These are phyloP conservation scores for Pichia sp. DNA, from an alignment of 1,139 yeast genomes.

Conservation along the genomic window DNA sequence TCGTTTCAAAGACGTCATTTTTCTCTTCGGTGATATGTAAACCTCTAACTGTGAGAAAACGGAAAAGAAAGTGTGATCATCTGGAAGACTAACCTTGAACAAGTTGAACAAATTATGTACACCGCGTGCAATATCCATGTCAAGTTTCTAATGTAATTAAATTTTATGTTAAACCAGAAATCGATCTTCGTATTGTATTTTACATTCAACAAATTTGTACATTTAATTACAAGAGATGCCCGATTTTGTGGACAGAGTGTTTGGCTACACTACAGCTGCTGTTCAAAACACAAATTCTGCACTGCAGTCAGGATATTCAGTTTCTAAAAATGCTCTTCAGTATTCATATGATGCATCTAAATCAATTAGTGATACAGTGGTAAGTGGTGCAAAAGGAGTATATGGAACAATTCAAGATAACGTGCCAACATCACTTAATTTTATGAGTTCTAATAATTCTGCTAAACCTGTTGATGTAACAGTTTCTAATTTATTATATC, in stretches of 20 bases:
- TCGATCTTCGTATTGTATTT: no score
- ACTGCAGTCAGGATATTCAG: conserved; percentile 5
- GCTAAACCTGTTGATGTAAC: background rate
- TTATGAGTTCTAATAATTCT: background rate
- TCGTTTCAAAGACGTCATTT: conserved; percentile 3
- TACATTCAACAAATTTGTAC: background rate
- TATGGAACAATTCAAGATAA: conserved; percentile 5
- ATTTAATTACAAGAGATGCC: conserved; percentile 13
- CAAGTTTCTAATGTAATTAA: background rate
- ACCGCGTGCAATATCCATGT: background rate
- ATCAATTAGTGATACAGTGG: conserved; percentile 3
- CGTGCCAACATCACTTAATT: background rate
- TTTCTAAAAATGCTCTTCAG: conserved; percentile 9
- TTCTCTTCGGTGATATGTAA: background rate
- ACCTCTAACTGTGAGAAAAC: background rate
- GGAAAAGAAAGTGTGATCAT: background rate
- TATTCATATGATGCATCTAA: conserved; percentile 9
- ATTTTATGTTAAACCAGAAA: background rate
- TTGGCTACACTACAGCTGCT: conserved; percentile 11
- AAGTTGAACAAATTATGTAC: background rate
- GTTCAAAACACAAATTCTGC: conserved; percentile 6
- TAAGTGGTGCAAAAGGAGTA: conserved; percentile 1
- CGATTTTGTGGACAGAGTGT: conserved; percentile 19
- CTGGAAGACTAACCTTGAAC: background rate
- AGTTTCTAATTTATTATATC: background rate